Base-by-base conservation (phyloP, 768 basidiomycete genomes). In the Tulasnella sp. region DNA sequence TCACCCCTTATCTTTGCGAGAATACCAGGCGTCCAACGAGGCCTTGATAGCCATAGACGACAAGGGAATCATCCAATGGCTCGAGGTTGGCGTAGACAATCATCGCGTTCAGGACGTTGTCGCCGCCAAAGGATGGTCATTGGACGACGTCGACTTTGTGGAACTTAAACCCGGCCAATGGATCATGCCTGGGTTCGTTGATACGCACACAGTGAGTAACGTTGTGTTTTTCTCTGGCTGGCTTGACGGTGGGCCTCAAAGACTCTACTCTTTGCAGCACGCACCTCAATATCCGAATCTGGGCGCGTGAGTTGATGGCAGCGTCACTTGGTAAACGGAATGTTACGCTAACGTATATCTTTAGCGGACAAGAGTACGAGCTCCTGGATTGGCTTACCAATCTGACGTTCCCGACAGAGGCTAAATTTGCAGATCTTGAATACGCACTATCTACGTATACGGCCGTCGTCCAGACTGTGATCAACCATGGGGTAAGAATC, bases 371-470 rank as follows among this genome's bases (percentile, higher is more conserved):
- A 61, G 80, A 93, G 64, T 83, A 86, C 66, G 81, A 95, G 67
- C 83, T 98, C 3, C 77, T 97, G 11, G 87, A 90, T 62, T 98
- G 95, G 95, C 79, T 95, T 24, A 68, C 79, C 23, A 74, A 85
- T 23, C 76, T 89, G 59, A 96, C 93, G 2, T 98, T 95, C 70
- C 95, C 95, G 0, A 81, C 80, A 68, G 95, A 98, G 69, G 76
- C 80, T 24, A 83, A 79, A 60, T 97, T 92, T 68, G 65, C 72
- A 10, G 82, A 95, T 65, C 60, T 77, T 2, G 71, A 74, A 2
- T 92, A 90, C 70, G 93, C 95, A 2, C 70, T 73, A 38, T 75
- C 71, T 44, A 75, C 81, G 0, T 98, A 97, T 66, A 69, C 76
- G 15, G 75, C 78, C 10, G 86, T 91, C 34, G 86, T 96, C 29